Percentiles rank a stretch among this genome's conserved stretches.
Evolutionary conservation across 2,329 filamentous ascomycete species (phyloP).

Genomic region (Epichloe glyceriae): DNA sequence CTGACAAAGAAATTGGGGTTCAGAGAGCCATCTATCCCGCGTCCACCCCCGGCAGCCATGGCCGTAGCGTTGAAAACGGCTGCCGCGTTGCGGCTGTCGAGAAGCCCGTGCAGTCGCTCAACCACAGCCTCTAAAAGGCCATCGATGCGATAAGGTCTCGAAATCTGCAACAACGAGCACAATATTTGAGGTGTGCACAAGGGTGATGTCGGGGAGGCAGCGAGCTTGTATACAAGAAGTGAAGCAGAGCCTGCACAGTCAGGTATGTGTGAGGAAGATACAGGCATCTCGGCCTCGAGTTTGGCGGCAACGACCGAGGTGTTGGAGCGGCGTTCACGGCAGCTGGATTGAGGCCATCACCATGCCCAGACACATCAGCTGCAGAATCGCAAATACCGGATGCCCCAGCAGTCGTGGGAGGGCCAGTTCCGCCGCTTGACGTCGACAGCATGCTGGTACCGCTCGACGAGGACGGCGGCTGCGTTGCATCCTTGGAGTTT

Average conservation of each 20-base stretch:
- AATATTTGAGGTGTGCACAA: constrained; percentile 91
- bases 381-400: constrained; percentile 26
- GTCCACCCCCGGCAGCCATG: constrained; percentile 90
- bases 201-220: constrained; percentile 63
- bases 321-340: constrained; percentile 43
- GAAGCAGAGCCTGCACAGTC: constrained; percentile 78
- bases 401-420: neutral
- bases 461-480: constrained; percentile 28
- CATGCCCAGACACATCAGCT: constrained; percentile 17
- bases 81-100: constrained; percentile 88
- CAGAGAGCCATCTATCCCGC: constrained; percentile 57
- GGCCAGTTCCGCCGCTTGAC: constrained; percentile 10
- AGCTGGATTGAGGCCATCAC: constrained; percentile 28
- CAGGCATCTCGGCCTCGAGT: constrained; percentile 66
- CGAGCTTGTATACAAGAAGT: constrained; percentile 87
- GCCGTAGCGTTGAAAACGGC: constrained; percentile 97
- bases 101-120: constrained; percentile 73
- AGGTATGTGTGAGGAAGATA: constrained; percentile 88
- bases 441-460: constrained; percentile 28
- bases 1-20: constrained; percentile 51
- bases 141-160: constrained; percentile 84
- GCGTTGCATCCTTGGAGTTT: constrained; percentile 38
- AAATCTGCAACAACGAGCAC: constrained; percentile 86
- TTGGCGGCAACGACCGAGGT: constrained; percentile 41
- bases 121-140: constrained; percentile 87